phyloP scores from a whole-genome alignment of 768 basidiomycete species.

The Trametes maxima region DNA sequence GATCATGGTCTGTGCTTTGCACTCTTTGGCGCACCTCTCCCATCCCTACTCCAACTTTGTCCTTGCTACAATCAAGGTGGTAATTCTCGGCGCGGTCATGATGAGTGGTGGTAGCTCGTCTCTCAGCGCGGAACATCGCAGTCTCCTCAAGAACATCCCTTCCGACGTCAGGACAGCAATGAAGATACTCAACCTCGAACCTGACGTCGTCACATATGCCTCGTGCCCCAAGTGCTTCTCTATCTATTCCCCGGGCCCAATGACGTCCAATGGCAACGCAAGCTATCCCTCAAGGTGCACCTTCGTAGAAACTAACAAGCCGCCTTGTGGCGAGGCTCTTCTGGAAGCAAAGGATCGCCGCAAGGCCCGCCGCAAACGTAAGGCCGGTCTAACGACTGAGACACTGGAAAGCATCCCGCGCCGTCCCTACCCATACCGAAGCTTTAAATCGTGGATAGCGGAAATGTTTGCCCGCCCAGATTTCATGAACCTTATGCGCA shows the following conservation, averaged over 20 bases:
- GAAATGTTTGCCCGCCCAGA: constrained; percentile 17
- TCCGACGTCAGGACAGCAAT: constrained; percentile 8
- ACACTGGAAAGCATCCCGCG: background rate
- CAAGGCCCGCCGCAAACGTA: background rate
- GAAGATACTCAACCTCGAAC: background rate
- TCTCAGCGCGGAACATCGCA: background rate
- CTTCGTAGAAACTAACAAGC: constrained; percentile 1
- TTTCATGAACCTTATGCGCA: constrained; percentile 8
- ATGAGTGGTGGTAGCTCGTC: background rate
- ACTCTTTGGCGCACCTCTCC: background rate
- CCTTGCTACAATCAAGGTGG: background rate
- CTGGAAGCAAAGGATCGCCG: background rate
- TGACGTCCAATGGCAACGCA: background rate
- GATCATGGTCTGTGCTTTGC: background rate
- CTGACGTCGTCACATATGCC: background rate
- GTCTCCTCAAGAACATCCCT: background rate
- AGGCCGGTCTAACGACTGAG: background rate
- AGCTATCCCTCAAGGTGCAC: constrained; percentile 16
- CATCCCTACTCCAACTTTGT: background rate
- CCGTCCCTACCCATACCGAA: constrained; percentile 8
- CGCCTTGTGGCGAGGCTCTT: background rate
- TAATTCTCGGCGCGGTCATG: background rate
- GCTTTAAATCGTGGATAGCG: constrained; percentile 17
- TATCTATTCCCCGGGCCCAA: constrained; percentile 4
- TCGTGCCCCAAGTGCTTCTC: constrained; percentile 15